phyloP scores from a whole-genome alignment of 352 stramenopile species.

The Pythium phragmiticola region DNA sequence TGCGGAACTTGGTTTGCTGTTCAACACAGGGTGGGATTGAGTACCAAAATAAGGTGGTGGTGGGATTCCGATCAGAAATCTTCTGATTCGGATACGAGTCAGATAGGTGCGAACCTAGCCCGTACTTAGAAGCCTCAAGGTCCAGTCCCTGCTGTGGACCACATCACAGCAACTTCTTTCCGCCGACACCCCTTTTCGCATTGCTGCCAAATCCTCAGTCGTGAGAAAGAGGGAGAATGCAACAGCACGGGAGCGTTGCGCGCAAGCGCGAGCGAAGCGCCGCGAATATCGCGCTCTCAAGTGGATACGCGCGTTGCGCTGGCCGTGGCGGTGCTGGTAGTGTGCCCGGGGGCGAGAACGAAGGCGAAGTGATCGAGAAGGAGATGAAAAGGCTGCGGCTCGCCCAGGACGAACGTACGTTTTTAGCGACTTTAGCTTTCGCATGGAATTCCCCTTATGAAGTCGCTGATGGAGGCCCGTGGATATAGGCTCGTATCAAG shows the following conservation, averaged over 20 bases:
- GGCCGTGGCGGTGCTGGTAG: constrained; percentile 1
- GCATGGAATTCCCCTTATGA: not conserved
- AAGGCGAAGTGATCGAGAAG: constrained; percentile 55
- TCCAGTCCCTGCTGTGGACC: constrained; percentile 10
- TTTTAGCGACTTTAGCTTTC: not conserved
- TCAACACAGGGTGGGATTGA: too few species aligned
- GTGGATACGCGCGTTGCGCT: not conserved
- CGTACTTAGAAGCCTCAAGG: not conserved
- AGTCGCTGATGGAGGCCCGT: not conserved
- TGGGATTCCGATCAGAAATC: too few species aligned
- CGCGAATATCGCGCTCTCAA: not conserved
- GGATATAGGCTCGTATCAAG: not conserved
- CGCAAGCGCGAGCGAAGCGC: constrained; percentile 43
- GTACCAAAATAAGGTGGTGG: too few species aligned
- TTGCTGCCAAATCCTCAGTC: constrained; percentile 9
- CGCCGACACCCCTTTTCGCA: not conserved
- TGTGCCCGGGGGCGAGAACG: not conserved
- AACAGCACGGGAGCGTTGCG: constrained; percentile 12
- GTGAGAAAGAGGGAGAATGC: constrained; percentile 1
- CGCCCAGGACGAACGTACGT: constrained; percentile 56
- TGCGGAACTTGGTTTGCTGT: too few species aligned
- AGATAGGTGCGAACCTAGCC: not conserved
- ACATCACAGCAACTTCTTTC: constrained; percentile 13
- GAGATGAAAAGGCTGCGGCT: constrained; percentile 77
- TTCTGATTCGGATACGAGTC: too few species aligned